Base-by-base conservation (phyloP, 306 rosid species). In the Corylus avellana region DNA sequence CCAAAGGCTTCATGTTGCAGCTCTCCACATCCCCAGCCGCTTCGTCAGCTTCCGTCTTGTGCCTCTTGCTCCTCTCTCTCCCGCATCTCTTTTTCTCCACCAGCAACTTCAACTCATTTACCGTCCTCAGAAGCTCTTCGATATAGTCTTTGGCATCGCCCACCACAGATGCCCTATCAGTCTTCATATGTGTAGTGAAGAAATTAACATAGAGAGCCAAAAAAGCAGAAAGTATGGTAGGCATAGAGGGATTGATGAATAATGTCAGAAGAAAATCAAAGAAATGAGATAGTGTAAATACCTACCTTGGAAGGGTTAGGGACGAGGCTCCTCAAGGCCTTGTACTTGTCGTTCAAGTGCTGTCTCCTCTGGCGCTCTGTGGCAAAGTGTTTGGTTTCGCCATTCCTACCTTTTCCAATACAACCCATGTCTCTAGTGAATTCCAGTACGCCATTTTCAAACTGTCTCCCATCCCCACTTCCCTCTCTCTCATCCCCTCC, bases 271-370 rank as follows among this genome's bases (percentile, higher is more conserved):
- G 46, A 39, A 18, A 20, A 29, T 4, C 4, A 35, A n/a, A n/a
- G 35, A 72, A 20, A 13, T 29, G 4, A 61, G 7, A 5, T 35
- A 50, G 7, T 3, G 16, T n/a, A 25, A 6, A 49, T 73, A 93
- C 97, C 92, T 73, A 93, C 97, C 92, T 87, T 92, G 2, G 94
- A 76, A 54, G 92, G 92, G 82, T 81, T 86, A 25, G 97, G 98
- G 49, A 94, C 84, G 64, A 94, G 86, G 7, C 74, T 79, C 77
- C 67, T 84, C 70, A 94, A 73, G 17, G 85, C 82, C 16, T 35
- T 16, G 74, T 76, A 94, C 48, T 88, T 94, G 39, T 79, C 77
- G 39, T 81, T 79, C 85, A 87, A 78, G 44, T 89, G 90, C 8
- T 82, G 89, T 72, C 98, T 90, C 78, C 92, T 85, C 13, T 83